Conservation (phyloP, 495 filamentous ascomycete genomes). For the Penicillium bovifimosum region DNA sequence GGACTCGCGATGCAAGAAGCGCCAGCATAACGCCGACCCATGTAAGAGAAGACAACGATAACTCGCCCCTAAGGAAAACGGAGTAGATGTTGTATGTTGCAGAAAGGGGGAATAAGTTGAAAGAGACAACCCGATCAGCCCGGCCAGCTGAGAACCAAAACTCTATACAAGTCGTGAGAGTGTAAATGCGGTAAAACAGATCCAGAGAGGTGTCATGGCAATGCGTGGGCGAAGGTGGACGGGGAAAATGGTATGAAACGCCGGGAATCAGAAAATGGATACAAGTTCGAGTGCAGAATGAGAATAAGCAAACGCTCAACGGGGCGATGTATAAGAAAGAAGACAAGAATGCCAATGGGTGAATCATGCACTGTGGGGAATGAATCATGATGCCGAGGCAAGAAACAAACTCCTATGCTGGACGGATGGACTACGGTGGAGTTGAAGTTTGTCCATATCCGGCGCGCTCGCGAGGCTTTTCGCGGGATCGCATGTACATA, state of each 20-base stretch:
- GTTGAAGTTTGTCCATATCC: constrained; percentile 39
- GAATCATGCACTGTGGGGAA: background rate
- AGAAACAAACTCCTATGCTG: background rate
- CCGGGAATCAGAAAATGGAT: constrained; percentile 13
- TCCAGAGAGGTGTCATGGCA: background rate
- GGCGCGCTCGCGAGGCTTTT: constrained; percentile 26
- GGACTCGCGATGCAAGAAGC: constrained; percentile 9
- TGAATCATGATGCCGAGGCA: background rate
- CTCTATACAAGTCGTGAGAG: constrained; percentile 27
- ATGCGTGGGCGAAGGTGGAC: constrained; percentile 7
- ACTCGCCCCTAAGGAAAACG: background rate
- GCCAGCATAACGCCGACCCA: constrained; percentile 24
- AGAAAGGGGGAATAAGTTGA: constrained; percentile 17
- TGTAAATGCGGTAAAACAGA: constrained; percentile 21
- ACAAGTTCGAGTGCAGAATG: constrained; percentile 6
- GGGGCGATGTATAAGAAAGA: constrained; percentile 2
- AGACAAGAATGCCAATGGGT: background rate
- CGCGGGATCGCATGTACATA: constrained; percentile 39
- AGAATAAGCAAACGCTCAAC: constrained; percentile 12
- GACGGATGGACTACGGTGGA: constrained; percentile 27
- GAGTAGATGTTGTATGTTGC: constrained; percentile 22
- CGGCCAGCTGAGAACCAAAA: constrained; percentile 16
- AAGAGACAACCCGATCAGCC: constrained; percentile 14
- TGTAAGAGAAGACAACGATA: constrained; percentile 12
- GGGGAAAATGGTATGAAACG: constrained; percentile 9